Evolutionary conservation across 768 basidiomycete species (phyloP).

Genomic region (Tephrocybe sp.): DNA sequence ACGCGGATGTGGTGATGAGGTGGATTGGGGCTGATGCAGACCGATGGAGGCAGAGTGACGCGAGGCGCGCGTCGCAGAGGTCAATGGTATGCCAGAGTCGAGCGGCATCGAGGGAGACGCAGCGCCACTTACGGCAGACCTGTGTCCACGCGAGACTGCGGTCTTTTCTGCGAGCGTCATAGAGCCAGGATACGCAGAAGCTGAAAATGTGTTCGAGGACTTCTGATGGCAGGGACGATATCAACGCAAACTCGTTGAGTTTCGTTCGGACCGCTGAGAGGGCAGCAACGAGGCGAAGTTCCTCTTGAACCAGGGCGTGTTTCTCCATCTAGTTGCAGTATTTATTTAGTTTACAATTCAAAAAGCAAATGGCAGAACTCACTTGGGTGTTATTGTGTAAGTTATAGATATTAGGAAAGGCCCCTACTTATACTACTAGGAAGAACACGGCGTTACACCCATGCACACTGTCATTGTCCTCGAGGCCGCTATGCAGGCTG

Average conservation of each 20-base stretch:
- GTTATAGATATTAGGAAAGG: neutral
- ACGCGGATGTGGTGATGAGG: slow-evolving; percentile 29
- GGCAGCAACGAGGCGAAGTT: slow-evolving; percentile 25
- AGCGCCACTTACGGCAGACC: slow-evolving; percentile 39
- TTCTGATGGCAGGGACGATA: slow-evolving; percentile 37
- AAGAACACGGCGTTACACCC: neutral
- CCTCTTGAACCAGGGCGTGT: slow-evolving; percentile 24
- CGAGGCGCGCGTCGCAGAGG: slow-evolving; percentile 31
- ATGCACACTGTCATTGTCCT: neutral
- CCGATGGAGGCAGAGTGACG: slow-evolving; percentile 34
- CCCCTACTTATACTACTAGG: neutral
- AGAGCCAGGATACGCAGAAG: slow-evolving; percentile 37
- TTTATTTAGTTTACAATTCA: neutral
- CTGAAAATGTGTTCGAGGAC: slow-evolving; percentile 40
- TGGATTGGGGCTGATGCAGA: slow-evolving; percentile 35
- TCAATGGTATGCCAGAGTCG: slow-evolving; percentile 42
- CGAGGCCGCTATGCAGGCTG: neutral
- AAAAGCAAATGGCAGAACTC: neutral
- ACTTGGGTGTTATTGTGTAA: neutral
- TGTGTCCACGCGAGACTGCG: slow-evolving; percentile 40
- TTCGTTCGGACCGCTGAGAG: slow-evolving; percentile 26
- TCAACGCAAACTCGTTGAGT: slow-evolving; percentile 27
- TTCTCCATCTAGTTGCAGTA: neutral
- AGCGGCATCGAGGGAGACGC: slow-evolving; percentile 31
- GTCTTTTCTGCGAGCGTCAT: slow-evolving; percentile 24